Conservation (phyloP, 83 land plant species). For the Larix sibirica region DNA sequence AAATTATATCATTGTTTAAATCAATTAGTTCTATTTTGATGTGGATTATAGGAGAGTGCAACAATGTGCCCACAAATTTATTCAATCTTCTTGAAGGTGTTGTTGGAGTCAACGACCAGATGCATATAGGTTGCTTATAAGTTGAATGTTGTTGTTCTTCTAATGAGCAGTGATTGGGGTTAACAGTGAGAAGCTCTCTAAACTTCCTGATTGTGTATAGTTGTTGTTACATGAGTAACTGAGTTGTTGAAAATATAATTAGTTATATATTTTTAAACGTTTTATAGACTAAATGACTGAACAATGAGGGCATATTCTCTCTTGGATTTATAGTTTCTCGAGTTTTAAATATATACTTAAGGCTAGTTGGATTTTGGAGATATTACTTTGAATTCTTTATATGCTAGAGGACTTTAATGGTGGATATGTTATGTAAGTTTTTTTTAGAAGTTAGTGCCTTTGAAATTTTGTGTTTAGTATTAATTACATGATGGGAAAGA, state of each 20-base stretch:
- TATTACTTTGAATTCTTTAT: too few species aligned
- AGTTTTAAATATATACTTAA: too few species aligned
- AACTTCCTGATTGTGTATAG: not conserved
- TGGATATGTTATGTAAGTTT: too few species aligned
- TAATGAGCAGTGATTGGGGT: not conserved
- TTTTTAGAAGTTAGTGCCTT: too few species aligned
- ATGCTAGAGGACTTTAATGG: too few species aligned
- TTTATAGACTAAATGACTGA: not conserved
- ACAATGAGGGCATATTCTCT: too few species aligned
- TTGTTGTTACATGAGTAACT: not conserved
- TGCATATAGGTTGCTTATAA: not conserved
- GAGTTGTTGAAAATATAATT: not conserved
- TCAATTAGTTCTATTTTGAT: not conserved
- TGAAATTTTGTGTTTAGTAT: too few species aligned
- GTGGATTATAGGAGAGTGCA: constrained; percentile 30
- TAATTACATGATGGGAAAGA: too few species aligned
- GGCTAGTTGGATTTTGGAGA: too few species aligned
- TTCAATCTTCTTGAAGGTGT: constrained; percentile 18
- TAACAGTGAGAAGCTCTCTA: not conserved
- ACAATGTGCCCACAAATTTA: constrained; percentile 40
- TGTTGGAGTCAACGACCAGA: not conserved
- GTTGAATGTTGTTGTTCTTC: not conserved
- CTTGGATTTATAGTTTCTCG: too few species aligned
- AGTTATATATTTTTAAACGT: not conserved
- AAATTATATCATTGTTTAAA: not conserved